Evolutionary conservation across 2,329 filamentous ascomycete genomes (phyloP), one percentile per base, ranked within the genome.

Genomic region (Colletotrichum limetticola): DNA sequence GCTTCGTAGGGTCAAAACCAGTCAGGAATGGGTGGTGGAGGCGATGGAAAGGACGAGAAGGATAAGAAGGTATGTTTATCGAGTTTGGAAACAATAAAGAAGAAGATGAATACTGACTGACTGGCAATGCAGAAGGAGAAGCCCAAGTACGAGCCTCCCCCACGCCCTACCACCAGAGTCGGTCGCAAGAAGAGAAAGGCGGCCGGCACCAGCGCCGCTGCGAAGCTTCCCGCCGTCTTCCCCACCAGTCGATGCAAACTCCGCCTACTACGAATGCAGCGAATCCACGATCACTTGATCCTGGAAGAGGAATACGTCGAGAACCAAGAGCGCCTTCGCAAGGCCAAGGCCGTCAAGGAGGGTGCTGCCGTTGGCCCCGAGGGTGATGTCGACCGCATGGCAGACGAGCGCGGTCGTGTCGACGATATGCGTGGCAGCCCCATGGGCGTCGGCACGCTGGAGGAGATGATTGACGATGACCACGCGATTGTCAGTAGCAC

Each of bases 381-480:
- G 78, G 91, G 93, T 56, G 86, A 91, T 72, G 81, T 83, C 76
- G 97, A 99, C 82, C 89, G 97, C 66, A 94, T 97, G 81, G 97
- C 97, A 26, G 97, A 99, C 80, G 97, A 99, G 86, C 91, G 97
- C 80, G 93, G 95, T 79, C 93, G 95, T 55, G 97, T 99, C 30
- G 97, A 99, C 83, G 97, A 99, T 82, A 98, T 98, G 95, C 91
- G 97, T 82, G 97, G 97, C 78, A 98, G 95, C 82, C 97, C 97
- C 57, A 99, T 99, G 97, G 95, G 97, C 24, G 97, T 99, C 56
- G 97, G 97, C 75, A 98, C 97, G 72, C 87, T 99, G 77, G 97
- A 99, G 85, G 97, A 99, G 87, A 93, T 99, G 87, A 99, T 99
- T 81, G 97, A 99, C 80, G 97, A 99, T 82, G 97, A 99, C 85